Conservation (phyloP, 108 stramenopile species). For the Licmophora abbreviata region DNA sequence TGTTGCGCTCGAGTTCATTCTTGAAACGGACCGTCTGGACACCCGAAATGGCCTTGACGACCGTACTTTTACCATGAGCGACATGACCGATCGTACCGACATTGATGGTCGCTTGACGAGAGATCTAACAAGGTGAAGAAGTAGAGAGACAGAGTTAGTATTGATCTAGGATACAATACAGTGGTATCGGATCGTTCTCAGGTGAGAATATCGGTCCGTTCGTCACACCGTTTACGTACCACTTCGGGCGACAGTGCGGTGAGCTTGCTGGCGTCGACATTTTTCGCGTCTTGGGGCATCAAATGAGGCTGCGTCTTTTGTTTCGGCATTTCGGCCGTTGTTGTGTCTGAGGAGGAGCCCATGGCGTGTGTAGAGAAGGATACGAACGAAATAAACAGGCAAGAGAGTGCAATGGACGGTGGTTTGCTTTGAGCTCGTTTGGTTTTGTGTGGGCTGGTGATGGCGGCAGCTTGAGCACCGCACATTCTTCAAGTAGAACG, state of each 20-base stretch:
- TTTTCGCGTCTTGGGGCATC: conserved; percentile 66
- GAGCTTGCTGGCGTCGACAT: conserved; percentile 67
- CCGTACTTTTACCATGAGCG: conserved; percentile 99
- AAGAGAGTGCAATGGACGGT: too few species aligned
- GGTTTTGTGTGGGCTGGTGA: too few species aligned
- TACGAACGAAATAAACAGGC: too few species aligned
- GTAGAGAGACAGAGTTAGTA: not conserved
- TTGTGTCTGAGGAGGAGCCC: too few species aligned
- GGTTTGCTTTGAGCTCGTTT: too few species aligned
- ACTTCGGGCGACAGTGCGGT: conserved; percentile 85
- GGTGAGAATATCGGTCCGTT: not conserved
- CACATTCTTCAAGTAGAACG: too few species aligned
- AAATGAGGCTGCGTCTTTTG: conserved; percentile 55
- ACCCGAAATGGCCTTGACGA: conserved; percentile 98
- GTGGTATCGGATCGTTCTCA: not conserved
- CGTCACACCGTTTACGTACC: conserved; percentile 54
- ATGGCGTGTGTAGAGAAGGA: too few species aligned
- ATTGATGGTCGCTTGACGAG: conserved; percentile 99
- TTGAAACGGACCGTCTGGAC: conserved; percentile 99
- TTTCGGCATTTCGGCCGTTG: too few species aligned
- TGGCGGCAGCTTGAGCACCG: too few species aligned
- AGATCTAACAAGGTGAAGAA: conserved; percentile 49
- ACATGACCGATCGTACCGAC: conserved; percentile 99
- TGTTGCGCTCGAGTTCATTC: conserved; percentile 98
- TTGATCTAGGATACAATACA: too few species aligned